Percentiles rank a stretch among this genome's conserved stretches.
phyloP scores from a whole-genome alignment of 495 filamentous ascomycete genomes.

The Hypomontagnella monticulosa region DNA sequence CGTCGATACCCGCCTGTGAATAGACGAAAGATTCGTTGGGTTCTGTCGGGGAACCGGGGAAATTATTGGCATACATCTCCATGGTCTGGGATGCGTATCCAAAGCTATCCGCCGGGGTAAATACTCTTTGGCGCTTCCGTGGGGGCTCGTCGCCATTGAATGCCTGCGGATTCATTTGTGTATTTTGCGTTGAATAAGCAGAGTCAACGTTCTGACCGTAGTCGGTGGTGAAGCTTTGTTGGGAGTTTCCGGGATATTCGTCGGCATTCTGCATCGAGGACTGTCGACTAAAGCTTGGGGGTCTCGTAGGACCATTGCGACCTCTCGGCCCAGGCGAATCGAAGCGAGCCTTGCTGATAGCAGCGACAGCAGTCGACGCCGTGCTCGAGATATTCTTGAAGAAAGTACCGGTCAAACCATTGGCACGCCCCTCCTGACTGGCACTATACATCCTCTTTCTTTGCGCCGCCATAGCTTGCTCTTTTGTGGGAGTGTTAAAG shows the following conservation, averaged over 20 bases:
- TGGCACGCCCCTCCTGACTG: slow-evolving; percentile 68
- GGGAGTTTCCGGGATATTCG: slow-evolving; percentile 58
- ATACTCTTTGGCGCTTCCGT: slow-evolving; percentile 73
- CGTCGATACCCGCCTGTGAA: slow-evolving; percentile 63
- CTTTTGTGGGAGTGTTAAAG: slow-evolving; percentile 95
- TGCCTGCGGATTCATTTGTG: slow-evolving; percentile 16
- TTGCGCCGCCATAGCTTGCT: slow-evolving; percentile 98
- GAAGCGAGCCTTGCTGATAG: slow-evolving; percentile 93
- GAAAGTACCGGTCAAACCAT: slow-evolving; percentile 80
- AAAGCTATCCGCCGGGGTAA: slow-evolving; percentile 59
- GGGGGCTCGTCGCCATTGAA: slow-evolving; percentile 78
- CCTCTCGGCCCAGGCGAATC: slow-evolving; percentile 82
- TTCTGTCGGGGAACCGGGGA: slow-evolving; percentile 78
- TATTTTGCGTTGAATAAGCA: slow-evolving; percentile 55
- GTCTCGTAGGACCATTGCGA: slow-evolving; percentile 57
- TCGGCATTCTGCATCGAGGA: slow-evolving; percentile 69
- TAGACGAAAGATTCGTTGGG: slow-evolving; percentile 86
- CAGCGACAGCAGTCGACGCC: slow-evolving; percentile 89
- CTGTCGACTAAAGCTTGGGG: slow-evolving; percentile 64
- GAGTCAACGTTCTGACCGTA: slow-evolving; percentile 59
- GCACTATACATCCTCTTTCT: slow-evolving; percentile 89
- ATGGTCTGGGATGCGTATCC: slow-evolving; percentile 61
- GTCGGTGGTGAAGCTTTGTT: slow-evolving; percentile 59
- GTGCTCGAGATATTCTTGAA: slow-evolving; percentile 96
- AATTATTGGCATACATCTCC: slow-evolving; percentile 58